Percentiles rank a stretch among this genome's conserved stretches.
phyloP scores from a whole-genome alignment of 179 eudicot genomes.

The Patellifolia procumbens region DNA sequence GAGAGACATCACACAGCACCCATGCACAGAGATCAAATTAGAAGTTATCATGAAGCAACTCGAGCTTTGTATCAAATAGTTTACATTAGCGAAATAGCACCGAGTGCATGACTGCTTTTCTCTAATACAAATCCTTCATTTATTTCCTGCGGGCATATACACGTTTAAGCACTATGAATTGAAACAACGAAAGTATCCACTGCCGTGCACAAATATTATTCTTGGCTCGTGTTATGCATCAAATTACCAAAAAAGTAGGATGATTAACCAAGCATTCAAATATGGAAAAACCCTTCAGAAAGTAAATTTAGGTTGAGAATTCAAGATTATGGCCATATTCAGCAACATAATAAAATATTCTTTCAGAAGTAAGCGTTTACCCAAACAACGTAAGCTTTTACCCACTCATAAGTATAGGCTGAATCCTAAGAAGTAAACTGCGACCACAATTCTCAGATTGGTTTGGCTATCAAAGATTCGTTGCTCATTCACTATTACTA shows the following conservation, averaged over 20 bases:
- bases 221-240: background rate
- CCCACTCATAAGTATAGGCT: background rate
- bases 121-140: background rate
- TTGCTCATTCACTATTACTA: background rate
- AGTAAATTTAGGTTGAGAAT: constrained; percentile 7
- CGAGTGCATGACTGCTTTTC: background rate
- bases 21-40: background rate
- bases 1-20: background rate
- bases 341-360: background rate
- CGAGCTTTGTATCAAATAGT: no score
- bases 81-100: no score
- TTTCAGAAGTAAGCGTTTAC: background rate
- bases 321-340: constrained; percentile 1
- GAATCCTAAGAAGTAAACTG: constrained; percentile 1
- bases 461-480: background rate
- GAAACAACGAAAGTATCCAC: background rate
- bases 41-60: background rate
- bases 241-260: background rate
- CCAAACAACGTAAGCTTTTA: constrained; percentile 3
- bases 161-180: background rate
- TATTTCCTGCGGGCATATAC: background rate
- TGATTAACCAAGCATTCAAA: background rate
- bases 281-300: background rate
- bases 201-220: no score
- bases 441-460: background rate